Evolutionary conservation across 768 basidiomycete genomes (phyloP).

Genomic region (Amanita phalloides): DNA sequence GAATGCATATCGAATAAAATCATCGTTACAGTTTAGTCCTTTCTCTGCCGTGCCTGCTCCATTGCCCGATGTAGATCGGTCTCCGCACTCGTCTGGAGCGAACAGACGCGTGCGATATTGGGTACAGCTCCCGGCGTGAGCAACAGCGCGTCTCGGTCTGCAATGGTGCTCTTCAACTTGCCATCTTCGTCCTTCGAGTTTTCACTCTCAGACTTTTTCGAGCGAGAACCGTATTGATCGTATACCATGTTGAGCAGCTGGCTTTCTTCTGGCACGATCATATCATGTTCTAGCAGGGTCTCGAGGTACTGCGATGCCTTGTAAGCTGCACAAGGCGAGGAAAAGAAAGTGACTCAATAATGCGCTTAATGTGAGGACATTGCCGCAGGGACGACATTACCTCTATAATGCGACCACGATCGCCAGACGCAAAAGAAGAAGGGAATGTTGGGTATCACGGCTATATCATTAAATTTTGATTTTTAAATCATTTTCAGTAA

Average conservation of each 20-base stretch:
- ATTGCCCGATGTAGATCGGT: slow-evolving; percentile 54
- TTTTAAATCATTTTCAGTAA: not conserved
- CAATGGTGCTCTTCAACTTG: not conserved
- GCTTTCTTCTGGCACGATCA: slow-evolving; percentile 47
- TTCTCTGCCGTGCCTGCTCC: slow-evolving; percentile 36
- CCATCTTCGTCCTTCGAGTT: slow-evolving; percentile 1
- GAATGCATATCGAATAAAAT: not conserved
- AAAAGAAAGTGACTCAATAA: not conserved
- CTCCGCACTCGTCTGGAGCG: slow-evolving; percentile 30
- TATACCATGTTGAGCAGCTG: slow-evolving; percentile 50
- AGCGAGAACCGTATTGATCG: slow-evolving; percentile 6
- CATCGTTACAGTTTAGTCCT: slow-evolving; percentile 3
- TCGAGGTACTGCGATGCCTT: slow-evolving; percentile 61
- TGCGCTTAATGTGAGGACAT: not conserved
- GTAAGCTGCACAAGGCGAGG: slow-evolving; percentile 33
- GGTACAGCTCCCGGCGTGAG: slow-evolving; percentile 46
- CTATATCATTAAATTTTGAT: slow-evolving; percentile 21
- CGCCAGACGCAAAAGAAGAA: slow-evolving; percentile 84
- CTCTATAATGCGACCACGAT: slow-evolving; percentile 77
- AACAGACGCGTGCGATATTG: slow-evolving; percentile 33
- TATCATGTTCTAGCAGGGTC: slow-evolving; percentile 41
- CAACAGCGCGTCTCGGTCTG: slow-evolving; percentile 23
- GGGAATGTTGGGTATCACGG: slow-evolving; percentile 73
- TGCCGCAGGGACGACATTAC: slow-evolving; percentile 20
- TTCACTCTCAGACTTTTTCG: not conserved